These are phyloP conservation scores for Spathaspora arborariae DNA, from an alignment of 805 yeast species.

Conservation along the genomic window DNA sequence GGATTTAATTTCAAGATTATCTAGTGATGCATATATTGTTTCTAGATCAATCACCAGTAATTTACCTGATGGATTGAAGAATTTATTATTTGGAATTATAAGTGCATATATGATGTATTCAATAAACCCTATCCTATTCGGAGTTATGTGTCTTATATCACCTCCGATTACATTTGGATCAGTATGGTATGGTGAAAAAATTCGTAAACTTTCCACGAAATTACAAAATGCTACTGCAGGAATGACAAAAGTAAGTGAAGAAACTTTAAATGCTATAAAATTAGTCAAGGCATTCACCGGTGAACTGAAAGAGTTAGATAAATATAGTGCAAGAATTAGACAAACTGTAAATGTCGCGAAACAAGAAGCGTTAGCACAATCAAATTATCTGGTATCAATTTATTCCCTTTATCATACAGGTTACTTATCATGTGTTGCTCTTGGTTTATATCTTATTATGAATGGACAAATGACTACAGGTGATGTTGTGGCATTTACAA, in stretches of 20 bases:
- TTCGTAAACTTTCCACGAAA: constrained; percentile 35
- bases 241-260: constrained; percentile 41
- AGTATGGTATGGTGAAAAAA: constrained; percentile 43
- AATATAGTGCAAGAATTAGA: constrained; percentile 36
- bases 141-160: constrained; percentile 41
- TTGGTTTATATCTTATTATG: constrained; percentile 40
- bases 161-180: constrained; percentile 45
- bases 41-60: constrained; percentile 40
- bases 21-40: constrained; percentile 46
- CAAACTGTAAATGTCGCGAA: constrained; percentile 40
- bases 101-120: constrained; percentile 43
- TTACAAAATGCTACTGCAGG: constrained; percentile 45
- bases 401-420: constrained; percentile 41
- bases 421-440: constrained; percentile 38
- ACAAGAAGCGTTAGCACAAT: constrained; percentile 42
- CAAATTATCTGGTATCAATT: constrained; percentile 41
- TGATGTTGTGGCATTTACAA: constrained; percentile 44
- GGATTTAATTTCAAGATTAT: constrained; percentile 40
- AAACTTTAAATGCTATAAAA: constrained; percentile 40
- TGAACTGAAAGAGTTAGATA: constrained; percentile 37
- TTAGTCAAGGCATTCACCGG: constrained; percentile 43
- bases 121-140: constrained; percentile 40
- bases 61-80: constrained; percentile 43
- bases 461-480: constrained; percentile 45
- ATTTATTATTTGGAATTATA: constrained; percentile 38